phyloP scores from a whole-genome alignment of 306 rosid species.

The Pueraria montana region DNA sequence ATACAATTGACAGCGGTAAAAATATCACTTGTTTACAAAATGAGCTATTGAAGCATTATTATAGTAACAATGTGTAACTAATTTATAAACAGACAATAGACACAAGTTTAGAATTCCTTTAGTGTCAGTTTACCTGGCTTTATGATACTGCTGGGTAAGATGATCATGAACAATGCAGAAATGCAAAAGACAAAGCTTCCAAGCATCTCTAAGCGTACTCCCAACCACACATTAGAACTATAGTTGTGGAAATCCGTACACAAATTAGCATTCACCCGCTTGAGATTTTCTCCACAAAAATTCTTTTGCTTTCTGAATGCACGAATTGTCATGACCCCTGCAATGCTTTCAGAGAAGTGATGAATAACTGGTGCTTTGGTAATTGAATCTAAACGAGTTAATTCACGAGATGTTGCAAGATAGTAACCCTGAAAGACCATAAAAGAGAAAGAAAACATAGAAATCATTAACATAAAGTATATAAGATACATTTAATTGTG shows the following conservation, averaged over 20 bases:
- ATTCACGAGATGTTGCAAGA: conserved; percentile 81
- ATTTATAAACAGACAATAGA: background rate
- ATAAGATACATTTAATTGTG: background rate
- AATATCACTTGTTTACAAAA: background rate
- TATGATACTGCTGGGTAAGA: conserved; percentile 73
- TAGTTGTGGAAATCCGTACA: conserved; percentile 84
- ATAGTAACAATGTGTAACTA: background rate
- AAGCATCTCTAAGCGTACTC: conserved; percentile 75
- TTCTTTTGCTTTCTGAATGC: conserved; percentile 63
- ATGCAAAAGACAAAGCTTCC: conserved; percentile 71
- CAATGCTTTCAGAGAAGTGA: conserved; percentile 85
- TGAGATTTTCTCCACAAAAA: conserved; percentile 66
- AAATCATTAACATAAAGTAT: background rate
- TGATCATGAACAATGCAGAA: conserved; percentile 78
- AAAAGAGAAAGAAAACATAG: background rate
- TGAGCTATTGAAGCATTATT: background rate
- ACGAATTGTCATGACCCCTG: conserved; percentile 85
- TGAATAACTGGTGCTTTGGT: conserved; percentile 89
- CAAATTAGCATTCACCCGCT: conserved; percentile 70
- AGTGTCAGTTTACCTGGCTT: conserved; percentile 67
- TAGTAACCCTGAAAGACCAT: conserved; percentile 60
- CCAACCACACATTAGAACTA: conserved; percentile 82
- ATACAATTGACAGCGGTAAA: background rate
- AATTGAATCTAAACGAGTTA: conserved; percentile 80
- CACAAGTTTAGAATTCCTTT: background rate